Percentiles rank a stretch among this genome's conserved stretches.
Evolutionary conservation across 441 rosid genomes (phyloP).

Genomic region (Erysimum pusillum): DNA sequence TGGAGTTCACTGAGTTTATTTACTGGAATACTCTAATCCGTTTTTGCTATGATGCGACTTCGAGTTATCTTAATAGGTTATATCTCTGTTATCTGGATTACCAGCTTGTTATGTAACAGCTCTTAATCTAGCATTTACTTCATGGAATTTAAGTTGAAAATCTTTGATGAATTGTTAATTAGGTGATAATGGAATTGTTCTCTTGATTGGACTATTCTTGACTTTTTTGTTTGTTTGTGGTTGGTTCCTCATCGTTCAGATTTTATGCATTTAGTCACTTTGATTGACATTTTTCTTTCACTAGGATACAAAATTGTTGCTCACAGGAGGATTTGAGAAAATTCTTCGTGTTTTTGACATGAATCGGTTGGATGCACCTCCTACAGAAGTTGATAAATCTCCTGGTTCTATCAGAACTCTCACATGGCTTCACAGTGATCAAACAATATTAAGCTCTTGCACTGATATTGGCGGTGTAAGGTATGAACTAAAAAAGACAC

Average conservation of each 20-base stretch:
- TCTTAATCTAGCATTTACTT: neutral
- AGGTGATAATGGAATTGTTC: neutral
- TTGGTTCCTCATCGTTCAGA: neutral
- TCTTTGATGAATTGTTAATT: no score
- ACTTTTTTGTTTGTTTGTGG: neutral
- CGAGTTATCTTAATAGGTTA: neutral
- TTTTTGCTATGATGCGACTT: neutral
- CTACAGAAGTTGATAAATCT: slow-evolving; percentile 82
- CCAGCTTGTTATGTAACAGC: neutral
- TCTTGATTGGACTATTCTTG: neutral
- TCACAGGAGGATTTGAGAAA: slow-evolving; percentile 96
- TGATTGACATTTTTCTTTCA: slow-evolving; percentile 14
- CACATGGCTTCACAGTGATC: slow-evolving; percentile 97
- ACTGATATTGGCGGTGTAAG: slow-evolving; percentile 93
- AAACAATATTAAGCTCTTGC: slow-evolving; percentile 90
- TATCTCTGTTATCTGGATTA: slow-evolving; percentile 8
- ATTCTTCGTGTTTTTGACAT: slow-evolving; percentile 87
- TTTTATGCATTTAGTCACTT: neutral
- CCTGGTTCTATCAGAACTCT: slow-evolving; percentile 93
- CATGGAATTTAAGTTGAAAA: neutral
- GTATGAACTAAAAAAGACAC: slow-evolving; percentile 49
- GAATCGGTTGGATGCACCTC: slow-evolving; percentile 87
- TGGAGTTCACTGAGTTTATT: neutral
- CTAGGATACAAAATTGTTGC: slow-evolving; percentile 82
- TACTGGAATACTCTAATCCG: neutral